A percentile compares a stretch with the other conserved stretches of the same genome.
Evolutionary conservation across 352 stramenopile species (phyloP).

Genomic region (Blastocystis sp.): DNA sequence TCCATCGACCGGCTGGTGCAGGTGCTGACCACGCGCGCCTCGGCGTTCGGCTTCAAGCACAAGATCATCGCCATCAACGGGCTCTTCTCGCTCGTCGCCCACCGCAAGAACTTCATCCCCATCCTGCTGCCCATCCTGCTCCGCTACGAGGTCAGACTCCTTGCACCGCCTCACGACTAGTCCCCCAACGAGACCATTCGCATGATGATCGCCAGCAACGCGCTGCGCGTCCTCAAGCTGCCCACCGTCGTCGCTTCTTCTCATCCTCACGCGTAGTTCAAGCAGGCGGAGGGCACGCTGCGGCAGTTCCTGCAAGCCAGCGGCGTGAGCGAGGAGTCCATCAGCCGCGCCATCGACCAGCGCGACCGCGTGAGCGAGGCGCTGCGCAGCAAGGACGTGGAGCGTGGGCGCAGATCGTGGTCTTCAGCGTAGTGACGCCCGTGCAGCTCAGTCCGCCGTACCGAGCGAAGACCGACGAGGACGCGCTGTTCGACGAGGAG

Average conservation of each 20-base stretch:
- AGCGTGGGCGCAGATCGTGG: not conserved
- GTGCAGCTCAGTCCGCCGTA: not conserved
- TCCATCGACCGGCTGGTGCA: conserved; percentile 31
- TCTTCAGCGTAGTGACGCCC: not conserved
- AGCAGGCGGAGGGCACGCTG: not conserved
- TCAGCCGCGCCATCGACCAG: conserved; percentile 12
- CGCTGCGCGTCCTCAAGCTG: conserved; percentile 36
- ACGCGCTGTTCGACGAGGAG: conserved; percentile 33
- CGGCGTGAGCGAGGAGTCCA: not conserved
- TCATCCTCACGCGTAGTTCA: conserved; percentile 19
- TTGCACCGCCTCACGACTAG: not conserved
- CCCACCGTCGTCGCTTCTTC: not conserved
- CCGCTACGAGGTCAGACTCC: not conserved
- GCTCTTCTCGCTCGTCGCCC: conserved; percentile 36
- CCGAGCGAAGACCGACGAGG: not conserved
- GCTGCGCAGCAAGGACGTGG: not conserved
- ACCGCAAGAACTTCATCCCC: conserved; percentile 63
- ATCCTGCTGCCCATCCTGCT: conserved; percentile 32
- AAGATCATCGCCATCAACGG: conserved; percentile 42
- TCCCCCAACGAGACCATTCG: conserved; percentile 13
- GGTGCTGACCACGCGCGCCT: conserved; percentile 1
- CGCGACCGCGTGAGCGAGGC: not conserved
- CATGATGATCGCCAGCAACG: not conserved
- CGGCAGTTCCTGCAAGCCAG: not conserved
- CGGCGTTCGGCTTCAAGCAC: conserved; percentile 20